Percentiles rank a stretch among this genome's conserved stretches.
Conservation (phyloP, 2,329 filamentous ascomycete genomes). For the Purpureocillium lavendulum region DNA sequence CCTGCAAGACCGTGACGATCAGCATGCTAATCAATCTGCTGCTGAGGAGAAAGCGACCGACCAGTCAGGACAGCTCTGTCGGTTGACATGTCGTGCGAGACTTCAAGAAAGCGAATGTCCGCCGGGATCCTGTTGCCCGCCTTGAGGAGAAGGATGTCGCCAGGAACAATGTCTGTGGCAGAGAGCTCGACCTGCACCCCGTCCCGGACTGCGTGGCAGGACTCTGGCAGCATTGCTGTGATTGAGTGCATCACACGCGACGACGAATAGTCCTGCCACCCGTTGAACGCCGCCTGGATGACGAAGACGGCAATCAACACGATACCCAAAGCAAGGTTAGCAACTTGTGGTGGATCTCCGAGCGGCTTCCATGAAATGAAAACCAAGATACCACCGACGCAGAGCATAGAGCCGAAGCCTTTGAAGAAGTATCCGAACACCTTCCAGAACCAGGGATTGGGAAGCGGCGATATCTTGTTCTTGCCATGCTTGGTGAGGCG, state of each 20-base stretch:
- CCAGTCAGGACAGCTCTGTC: conserved; percentile 61
- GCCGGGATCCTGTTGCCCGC: conserved; percentile 66
- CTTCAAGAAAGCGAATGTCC: conserved; percentile 63
- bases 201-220: conserved; percentile 57
- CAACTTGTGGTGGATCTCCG: conserved; percentile 57
- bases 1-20: conserved; percentile 24
- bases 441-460: conserved; percentile 48
- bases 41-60: too few species aligned
- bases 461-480: conserved; percentile 58
- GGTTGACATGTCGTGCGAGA: conserved; percentile 61
- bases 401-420: conserved; percentile 64
- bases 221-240: conserved; percentile 67
- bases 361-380: conserved; percentile 71
- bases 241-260: conserved; percentile 72
- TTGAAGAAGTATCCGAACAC: conserved; percentile 66
- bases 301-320: conserved; percentile 62
- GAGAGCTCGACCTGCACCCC: conserved; percentile 38
- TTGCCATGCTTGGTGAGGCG: conserved; percentile 52
- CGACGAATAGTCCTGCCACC: conserved; percentile 67
- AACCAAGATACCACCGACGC: conserved; percentile 60
- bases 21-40: too few species aligned
- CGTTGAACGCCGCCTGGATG: conserved; percentile 60
- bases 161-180: conserved; percentile 58
- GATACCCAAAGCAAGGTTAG: conserved; percentile 59
- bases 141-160: conserved; percentile 60